A percentile compares a stretch with the other conserved stretches of the same genome.
Conservation (phyloP, 2,329 filamentous ascomycete genomes). For the Cordyceps tenuipes region DNA sequence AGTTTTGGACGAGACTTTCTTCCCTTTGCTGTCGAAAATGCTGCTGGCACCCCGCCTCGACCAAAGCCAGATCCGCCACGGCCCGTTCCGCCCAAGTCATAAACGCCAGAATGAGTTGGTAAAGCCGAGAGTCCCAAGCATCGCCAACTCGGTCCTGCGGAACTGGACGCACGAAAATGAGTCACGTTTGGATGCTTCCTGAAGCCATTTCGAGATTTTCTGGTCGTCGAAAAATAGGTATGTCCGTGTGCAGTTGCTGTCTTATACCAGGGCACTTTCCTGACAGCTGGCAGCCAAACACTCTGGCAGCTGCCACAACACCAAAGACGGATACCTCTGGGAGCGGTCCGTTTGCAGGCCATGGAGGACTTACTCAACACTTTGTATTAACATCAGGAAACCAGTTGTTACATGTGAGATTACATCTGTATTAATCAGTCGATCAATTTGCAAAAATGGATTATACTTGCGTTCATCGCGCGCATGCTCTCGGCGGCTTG, state of each 20-base stretch:
- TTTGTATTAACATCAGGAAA: neutral
- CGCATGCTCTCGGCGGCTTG: neutral
- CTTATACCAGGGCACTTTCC: neutral
- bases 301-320: neutral
- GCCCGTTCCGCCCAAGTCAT: neutral
- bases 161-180: neutral
- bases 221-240: neutral
- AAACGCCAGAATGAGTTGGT: neutral
- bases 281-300: neutral
- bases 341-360: neutral
- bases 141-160: neutral
- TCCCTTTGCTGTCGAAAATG: neutral
- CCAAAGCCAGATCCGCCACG: conserved; percentile 6
- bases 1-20: neutral
- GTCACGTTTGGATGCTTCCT: neutral
- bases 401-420: neutral
- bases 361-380: neutral
- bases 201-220: neutral
- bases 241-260: neutral
- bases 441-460: neutral
- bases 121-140: neutral
- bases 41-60: neutral
- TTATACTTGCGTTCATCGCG: neutral
- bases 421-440: neutral
- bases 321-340: neutral